Evolutionary conservation across 2,329 filamentous ascomycete genomes (phyloP).

Genomic region (Dendrostoma leiphaemia): DNA sequence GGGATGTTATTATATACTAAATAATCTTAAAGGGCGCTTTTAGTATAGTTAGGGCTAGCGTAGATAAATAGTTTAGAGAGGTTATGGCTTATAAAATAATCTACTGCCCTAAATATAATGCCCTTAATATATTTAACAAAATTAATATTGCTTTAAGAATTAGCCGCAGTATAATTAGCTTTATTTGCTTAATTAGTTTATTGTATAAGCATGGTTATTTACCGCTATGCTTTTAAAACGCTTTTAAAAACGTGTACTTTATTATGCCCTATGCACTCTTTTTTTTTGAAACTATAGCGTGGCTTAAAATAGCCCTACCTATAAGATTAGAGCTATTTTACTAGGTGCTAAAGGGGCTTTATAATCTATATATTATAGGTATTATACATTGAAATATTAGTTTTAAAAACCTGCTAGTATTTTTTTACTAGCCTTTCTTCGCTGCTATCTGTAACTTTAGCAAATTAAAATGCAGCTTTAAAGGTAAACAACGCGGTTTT

Average conservation of each 20-base stretch:
- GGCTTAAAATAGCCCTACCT: not conserved
- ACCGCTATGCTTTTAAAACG: conserved; percentile 1
- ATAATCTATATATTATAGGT: conserved; percentile 9
- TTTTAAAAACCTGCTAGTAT: conserved; percentile 17
- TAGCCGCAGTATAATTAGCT: not conserved
- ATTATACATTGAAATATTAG: conserved; percentile 22
- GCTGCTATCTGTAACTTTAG: conserved; percentile 18
- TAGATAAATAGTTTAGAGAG: conserved; percentile 10
- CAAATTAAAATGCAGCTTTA: not conserved
- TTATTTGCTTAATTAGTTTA: not conserved
- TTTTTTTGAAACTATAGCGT: conserved; percentile 9
- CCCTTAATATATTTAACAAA: not conserved
- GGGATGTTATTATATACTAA: conserved; percentile 15
- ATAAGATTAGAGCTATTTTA: conserved; percentile 15
- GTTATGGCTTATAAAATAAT: conserved; percentile 16
- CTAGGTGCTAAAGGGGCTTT: conserved; percentile 16
- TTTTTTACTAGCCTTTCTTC: conserved; percentile 1
- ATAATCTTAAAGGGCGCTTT: conserved; percentile 15
- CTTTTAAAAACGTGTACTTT: conserved; percentile 1
- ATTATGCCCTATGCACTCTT: conserved; percentile 16
- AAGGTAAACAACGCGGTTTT: not conserved
- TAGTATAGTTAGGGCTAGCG: conserved; percentile 13
- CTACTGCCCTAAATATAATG: not conserved
- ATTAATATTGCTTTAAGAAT: not conserved
- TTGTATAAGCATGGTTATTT: not conserved